These are phyloP conservation scores for Talaromyces albobiverticillius DNA, from an alignment of 2,329 filamentous ascomycete genomes.

Conservation along the genomic window DNA sequence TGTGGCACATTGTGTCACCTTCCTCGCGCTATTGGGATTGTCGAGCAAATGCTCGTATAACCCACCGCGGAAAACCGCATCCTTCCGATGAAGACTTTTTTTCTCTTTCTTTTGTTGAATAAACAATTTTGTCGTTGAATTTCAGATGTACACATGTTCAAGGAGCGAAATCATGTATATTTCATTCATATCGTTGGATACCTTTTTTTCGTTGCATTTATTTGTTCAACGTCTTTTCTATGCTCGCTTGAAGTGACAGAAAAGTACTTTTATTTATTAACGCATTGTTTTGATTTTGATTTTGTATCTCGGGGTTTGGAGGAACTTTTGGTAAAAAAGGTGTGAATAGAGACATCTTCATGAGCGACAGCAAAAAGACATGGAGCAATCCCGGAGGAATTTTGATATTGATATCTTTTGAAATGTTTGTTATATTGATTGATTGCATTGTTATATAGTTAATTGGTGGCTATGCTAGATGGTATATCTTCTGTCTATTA, in stretches of 20 bases:
- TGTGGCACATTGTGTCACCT: not conserved
- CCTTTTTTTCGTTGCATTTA: not conserved
- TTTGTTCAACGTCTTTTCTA: conserved; percentile 5
- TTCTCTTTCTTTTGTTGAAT: not conserved
- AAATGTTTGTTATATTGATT: not conserved
- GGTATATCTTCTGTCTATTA: too few relatives aligned
- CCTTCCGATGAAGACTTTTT: not conserved
- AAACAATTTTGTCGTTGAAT: not conserved
- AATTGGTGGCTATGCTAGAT: not conserved
- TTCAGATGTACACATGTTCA: conserved; percentile 1
- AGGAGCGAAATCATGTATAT: conserved; percentile 9
- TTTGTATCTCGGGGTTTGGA: conserved; percentile 1
- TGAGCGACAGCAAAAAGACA: not conserved
- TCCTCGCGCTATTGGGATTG: not conserved
- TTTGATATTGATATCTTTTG: conserved; percentile 1
- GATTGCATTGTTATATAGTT: not conserved
- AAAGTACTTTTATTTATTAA: not conserved
- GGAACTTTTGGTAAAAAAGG: not conserved
- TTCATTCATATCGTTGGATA: not conserved
- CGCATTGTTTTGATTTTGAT: not conserved
- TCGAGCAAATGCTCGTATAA: not conserved
- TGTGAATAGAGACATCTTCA: conserved; percentile 4
- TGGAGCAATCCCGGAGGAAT: conserved; percentile 15
- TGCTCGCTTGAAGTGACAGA: not conserved
- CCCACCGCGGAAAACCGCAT: not conserved